Evolutionary conservation across 345 rosid genomes (phyloP).

Genomic region (Salix brachista): DNA sequence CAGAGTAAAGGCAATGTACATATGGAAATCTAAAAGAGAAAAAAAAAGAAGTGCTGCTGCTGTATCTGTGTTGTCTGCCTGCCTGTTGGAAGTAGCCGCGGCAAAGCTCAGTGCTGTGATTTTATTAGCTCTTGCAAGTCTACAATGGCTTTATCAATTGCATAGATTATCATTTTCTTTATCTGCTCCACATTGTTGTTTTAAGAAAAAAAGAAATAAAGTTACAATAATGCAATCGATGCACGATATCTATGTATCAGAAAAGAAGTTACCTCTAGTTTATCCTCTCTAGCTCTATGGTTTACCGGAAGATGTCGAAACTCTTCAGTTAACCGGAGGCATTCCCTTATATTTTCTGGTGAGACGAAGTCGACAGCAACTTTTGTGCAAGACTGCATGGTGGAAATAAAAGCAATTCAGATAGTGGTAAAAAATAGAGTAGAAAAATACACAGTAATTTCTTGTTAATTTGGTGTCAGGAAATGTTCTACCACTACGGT

Average conservation of each 20-base stretch:
- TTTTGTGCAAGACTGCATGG: constrained; percentile 78
- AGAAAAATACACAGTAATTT: background rate
- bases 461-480: background rate
- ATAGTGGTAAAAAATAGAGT: background rate
- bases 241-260: background rate
- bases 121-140: constrained; percentile 23
- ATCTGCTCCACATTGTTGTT: constrained; percentile 38
- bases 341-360: constrained; percentile 69
- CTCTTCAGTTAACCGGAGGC: constrained; percentile 75
- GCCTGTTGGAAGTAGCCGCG: background rate
- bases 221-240: background rate
- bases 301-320: constrained; percentile 78
- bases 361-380: constrained; percentile 93
- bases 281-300: constrained; percentile 86
- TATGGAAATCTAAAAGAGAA: background rate
- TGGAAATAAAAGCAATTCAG: background rate
- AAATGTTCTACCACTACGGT: too few relatives aligned
- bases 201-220: background rate
- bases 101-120: background rate
- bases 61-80: background rate
- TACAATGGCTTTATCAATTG: constrained; percentile 40
- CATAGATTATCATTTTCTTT: constrained; percentile 77
- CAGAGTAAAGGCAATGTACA: too few relatives aligned
- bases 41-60: background rate
- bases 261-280: constrained; percentile 64